phyloP scores from a whole-genome alignment of 768 basidiomycete genomes.

The Suillus spraguei region DNA sequence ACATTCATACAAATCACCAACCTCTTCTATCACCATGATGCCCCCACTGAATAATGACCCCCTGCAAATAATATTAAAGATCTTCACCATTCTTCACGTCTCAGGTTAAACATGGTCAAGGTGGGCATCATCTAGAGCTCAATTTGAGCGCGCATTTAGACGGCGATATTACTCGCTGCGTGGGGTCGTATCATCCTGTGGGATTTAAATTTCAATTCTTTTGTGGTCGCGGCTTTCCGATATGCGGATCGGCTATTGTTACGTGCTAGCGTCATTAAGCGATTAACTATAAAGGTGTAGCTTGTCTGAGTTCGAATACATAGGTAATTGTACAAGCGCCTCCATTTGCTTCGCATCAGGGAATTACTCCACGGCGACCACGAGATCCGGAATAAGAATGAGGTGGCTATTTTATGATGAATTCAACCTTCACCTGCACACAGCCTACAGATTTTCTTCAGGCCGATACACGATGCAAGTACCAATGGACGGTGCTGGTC shows the following conservation, averaged over 20 bases:
- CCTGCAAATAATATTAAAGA: slow-evolving; percentile 92
- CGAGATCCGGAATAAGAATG: background rate
- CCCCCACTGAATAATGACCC: slow-evolving; percentile 70
- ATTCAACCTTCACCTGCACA: background rate
- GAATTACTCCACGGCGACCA: background rate
- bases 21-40: slow-evolving; percentile 72
- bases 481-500: slow-evolving; percentile 5
- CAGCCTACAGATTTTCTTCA: background rate
- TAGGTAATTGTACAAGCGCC: background rate
- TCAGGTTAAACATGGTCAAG: slow-evolving; percentile 87
- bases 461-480: slow-evolving; percentile 9
- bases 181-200: slow-evolving; percentile 98
- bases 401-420: background rate
- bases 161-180: slow-evolving; percentile 9
- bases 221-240: slow-evolving; percentile 40
- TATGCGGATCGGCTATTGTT: background rate
- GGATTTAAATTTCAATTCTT: slow-evolving; percentile 75
- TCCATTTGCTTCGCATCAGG: background rate
- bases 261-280: background rate
- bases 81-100: slow-evolving; percentile 91
- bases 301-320: slow-evolving; percentile 5
- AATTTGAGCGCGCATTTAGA: background rate
- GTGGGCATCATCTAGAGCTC: slow-evolving; percentile 88
- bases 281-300: background rate
- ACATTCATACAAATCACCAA: slow-evolving; percentile 34